Evolutionary conservation across 176 grass and related monocot genomes (phyloP).

Genomic region (Saccharum spontaneum): DNA sequence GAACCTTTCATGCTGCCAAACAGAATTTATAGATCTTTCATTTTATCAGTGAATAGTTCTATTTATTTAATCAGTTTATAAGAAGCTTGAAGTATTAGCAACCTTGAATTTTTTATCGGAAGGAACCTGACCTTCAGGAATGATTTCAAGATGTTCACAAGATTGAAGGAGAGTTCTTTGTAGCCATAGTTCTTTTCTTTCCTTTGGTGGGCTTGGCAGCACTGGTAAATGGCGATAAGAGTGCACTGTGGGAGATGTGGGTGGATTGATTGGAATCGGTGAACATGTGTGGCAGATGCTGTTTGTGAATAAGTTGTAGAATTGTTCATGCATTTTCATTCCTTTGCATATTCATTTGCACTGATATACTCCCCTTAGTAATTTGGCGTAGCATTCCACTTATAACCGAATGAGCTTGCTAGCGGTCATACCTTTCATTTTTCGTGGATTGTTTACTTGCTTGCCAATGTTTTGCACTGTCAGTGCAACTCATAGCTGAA

Average conservation of each 20-base stretch:
- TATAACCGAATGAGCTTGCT: background rate
- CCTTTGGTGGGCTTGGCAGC: conserved; percentile 2
- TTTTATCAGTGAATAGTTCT: background rate
- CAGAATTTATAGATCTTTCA: background rate
- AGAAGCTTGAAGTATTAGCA: background rate
- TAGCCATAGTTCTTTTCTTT: background rate
- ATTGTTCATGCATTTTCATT: background rate
- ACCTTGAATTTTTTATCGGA: background rate
- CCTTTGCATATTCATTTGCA: conserved; percentile 8
- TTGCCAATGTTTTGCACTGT: conserved; percentile 13
- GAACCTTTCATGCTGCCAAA: background rate
- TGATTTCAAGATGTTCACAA: background rate
- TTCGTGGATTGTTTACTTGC: conserved; percentile 1
- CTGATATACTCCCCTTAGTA: background rate
- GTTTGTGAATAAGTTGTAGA: background rate
- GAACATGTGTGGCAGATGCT: background rate
- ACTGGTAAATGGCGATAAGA: background rate
- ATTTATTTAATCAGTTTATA: background rate
- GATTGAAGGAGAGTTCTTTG: background rate
- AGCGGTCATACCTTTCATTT: conserved; percentile 18
- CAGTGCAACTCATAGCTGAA: conserved; percentile 20
- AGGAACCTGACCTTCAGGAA: background rate
- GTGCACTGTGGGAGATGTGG: background rate
- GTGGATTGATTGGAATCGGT: background rate
- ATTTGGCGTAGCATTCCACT: background rate